Conservation (phyloP, 768 basidiomycete genomes). For the Dentipellis sp. region DNA sequence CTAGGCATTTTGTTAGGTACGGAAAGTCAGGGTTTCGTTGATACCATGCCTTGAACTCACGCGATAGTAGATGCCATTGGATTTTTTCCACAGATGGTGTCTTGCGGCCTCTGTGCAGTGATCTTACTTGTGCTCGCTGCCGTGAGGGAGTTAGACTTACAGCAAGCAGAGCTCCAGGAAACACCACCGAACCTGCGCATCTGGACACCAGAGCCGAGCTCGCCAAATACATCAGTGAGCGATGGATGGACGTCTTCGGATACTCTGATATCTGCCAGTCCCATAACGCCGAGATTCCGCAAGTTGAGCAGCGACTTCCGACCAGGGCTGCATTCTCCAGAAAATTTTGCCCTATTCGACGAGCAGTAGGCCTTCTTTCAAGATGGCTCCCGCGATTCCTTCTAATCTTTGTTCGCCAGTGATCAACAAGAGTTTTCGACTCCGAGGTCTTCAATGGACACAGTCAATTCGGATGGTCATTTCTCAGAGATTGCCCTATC, state of each 20-base stretch:
- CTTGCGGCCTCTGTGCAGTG: conserved; percentile 22
- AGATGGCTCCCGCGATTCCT: too few species aligned
- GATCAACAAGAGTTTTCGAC: neutral
- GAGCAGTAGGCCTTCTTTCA: neutral
- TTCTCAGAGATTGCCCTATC: neutral
- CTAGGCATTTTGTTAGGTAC: conserved; percentile 41
- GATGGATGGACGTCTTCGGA: neutral
- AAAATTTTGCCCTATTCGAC: neutral
- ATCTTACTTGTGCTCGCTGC: neutral
- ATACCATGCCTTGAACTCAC: neutral
- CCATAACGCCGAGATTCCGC: neutral
- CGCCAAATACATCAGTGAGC: neutral
- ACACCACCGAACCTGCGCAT: neutral
- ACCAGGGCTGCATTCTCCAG: neutral
- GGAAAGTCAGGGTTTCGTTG: neutral
- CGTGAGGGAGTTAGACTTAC: neutral
- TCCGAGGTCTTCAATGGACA: neutral
- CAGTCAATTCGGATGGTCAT: neutral
- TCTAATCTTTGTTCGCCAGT: neutral
- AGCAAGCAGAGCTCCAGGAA: neutral
- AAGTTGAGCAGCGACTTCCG: too few species aligned
- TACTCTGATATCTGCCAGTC: neutral
- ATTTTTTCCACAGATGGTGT: conserved; percentile 50
- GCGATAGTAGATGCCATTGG: conserved; percentile 38
- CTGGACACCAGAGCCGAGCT: neutral